Base-by-base conservation (phyloP, 345 rosid species). In the Odontarrhena argentea region DNA sequence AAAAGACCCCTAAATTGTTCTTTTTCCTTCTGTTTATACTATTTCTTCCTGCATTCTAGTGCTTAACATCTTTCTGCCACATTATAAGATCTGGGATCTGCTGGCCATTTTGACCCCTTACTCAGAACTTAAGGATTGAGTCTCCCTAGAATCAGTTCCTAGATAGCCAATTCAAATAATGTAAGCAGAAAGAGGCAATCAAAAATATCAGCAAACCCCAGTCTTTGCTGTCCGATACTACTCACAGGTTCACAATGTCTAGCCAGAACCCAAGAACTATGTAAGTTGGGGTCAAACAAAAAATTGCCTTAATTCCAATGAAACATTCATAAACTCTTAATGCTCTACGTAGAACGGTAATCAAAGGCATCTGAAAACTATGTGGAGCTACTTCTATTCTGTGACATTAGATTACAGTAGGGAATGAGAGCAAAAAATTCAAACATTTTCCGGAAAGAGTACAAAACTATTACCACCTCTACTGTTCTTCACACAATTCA, bases 221-320 rank as follows among this genome's bases (percentile, higher is more conserved):
- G 12, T 25, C 2, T 13, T 61, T 22, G 2, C 5, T 1, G 9
- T 40, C 15, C 4, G 49, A 26, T 25, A 36, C 15, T 15, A 56
- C 4, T 64, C 32, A 55, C 4, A 13, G 28, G 15, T 26, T 12
- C 4, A 30, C 11, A 13, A 38, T 63, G 59, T 45, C 13, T 47
- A 32, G n/a, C n/a, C 44, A 63, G 65, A 7, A 47, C 35, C 51
- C 12, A 47, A 0, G n/a, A 47, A 71, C 28, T 26, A 61, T 51
- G 30, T 24, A 12, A 60, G 0, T 4, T 11, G 3, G 12, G 2
- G n/a, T 46, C 35, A 55, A 55, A 14, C 10, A 47, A 52, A 60
- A 32, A 5, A 3, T 46, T 26, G 32, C 25, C 6, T 34, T 0
- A 25, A 60, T 9, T 15, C 42, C 18, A 28, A 13, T 2, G 1